These are phyloP conservation scores for Mycosphaerelloides madeirae DNA, from an alignment of 2,329 filamentous ascomycete species.

Conservation along the genomic window DNA sequence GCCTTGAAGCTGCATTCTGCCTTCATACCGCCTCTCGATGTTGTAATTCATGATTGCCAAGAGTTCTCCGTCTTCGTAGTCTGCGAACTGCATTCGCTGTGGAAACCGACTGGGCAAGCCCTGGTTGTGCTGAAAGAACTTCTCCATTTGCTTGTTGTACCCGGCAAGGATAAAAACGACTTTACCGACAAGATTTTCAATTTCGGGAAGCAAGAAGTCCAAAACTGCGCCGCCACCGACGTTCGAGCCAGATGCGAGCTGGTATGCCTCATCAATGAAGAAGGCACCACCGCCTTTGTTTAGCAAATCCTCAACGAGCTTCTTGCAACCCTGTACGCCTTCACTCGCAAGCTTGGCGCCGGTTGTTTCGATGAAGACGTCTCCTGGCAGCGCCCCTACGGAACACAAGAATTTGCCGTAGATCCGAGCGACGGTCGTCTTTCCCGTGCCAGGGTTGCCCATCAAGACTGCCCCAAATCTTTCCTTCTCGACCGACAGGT, in stretches of 20 bases:
- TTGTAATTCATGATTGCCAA: conserved; percentile 54
- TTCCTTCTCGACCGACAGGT: conserved; percentile 51
- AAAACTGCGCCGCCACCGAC: conserved; percentile 58
- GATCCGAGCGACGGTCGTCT: conserved; percentile 69
- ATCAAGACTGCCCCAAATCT: conserved; percentile 60
- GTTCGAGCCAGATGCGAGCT: conserved; percentile 58
- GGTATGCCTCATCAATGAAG: conserved; percentile 78
- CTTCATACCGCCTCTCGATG: conserved; percentile 52
- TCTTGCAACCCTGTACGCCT: conserved; percentile 56
- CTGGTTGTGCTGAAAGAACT: conserved; percentile 69
- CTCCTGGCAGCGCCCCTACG: conserved; percentile 59
- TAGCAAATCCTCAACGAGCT: conserved; percentile 53
- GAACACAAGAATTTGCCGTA: conserved; percentile 63
- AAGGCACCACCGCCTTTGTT: conserved; percentile 61
- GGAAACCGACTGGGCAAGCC: conserved; percentile 68
- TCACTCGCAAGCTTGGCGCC: conserved; percentile 61
- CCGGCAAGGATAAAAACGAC: conserved; percentile 69
- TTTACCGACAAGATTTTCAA: conserved; percentile 67
- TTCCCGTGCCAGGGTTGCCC: conserved; percentile 67
- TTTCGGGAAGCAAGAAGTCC: conserved; percentile 66
- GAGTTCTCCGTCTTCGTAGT: conserved; percentile 64
- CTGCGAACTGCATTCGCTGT: conserved; percentile 59
- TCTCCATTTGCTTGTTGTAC: conserved; percentile 70
- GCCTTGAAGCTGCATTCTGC: conserved; percentile 56
- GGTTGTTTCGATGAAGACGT: conserved; percentile 60